Percentiles rank a stretch among this genome's conserved stretches.
Conservation (phyloP, 2,329 filamentous ascomycete genomes). For the Aspergillus fischeri region DNA sequence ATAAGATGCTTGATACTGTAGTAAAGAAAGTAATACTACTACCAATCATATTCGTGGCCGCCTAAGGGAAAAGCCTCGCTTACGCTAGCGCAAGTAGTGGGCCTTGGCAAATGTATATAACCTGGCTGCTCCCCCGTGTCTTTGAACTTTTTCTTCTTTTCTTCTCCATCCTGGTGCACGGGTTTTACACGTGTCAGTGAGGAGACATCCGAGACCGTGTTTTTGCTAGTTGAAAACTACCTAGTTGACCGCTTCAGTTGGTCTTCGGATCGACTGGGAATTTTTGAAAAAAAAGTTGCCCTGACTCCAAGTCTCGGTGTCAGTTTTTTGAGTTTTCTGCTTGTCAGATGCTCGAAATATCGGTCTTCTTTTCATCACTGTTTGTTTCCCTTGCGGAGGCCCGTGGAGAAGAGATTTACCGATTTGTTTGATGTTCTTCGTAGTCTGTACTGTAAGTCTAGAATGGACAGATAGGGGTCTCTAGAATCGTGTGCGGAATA, state of each 20-base stretch:
- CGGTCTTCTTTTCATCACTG: conserved; percentile 39
- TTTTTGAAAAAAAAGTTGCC: conserved; percentile 60
- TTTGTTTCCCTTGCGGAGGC: conserved; percentile 32
- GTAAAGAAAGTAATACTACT: no score
- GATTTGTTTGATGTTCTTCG: not conserved
- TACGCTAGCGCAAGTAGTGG: conserved; percentile 20
- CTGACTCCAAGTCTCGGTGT: conserved; percentile 19
- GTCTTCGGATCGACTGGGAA: conserved; percentile 69
- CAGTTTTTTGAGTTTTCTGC: conserved; percentile 8
- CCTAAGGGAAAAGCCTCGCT: conserved; percentile 17
- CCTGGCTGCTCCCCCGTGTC: not conserved
- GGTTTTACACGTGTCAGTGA: conserved; percentile 81
- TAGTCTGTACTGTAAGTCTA: not conserved
- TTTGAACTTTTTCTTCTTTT: conserved; percentile 34
- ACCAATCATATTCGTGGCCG: conserved; percentile 2
- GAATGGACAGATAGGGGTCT: not conserved
- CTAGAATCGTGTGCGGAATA: no score
- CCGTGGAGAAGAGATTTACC: conserved; percentile 34
- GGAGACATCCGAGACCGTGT: conserved; percentile 81
- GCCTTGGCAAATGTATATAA: conserved; percentile 25
- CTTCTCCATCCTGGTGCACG: conserved; percentile 47
- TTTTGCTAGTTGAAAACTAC: conserved; percentile 92
- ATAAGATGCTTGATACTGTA: not conserved
- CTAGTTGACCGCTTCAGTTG: conserved; percentile 69
- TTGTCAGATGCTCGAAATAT: conserved; percentile 1